Percentiles rank a stretch among this genome's conserved stretches.
These are phyloP conservation scores for Ceriops tagal DNA, from an alignment of 345 rosid genomes.

Conservation along the genomic window DNA sequence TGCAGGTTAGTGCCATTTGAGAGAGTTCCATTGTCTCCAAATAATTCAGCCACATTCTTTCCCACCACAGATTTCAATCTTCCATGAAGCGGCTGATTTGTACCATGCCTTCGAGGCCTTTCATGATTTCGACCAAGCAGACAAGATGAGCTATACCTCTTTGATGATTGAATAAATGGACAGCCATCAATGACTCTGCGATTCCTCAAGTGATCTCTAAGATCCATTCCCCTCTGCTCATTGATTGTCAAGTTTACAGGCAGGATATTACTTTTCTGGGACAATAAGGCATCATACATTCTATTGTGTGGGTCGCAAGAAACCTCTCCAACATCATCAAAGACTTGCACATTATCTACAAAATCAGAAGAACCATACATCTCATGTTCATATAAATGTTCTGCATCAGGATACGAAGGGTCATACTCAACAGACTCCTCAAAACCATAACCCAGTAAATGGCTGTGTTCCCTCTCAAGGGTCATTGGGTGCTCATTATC, in stretches of 20 bases:
- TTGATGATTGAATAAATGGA: slow-evolving; percentile 18
- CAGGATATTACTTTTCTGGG: slow-evolving; percentile 32
- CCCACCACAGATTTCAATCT: slow-evolving; percentile 34
- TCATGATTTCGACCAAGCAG: slow-evolving; percentile 16
- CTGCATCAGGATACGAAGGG: slow-evolving; percentile 22
- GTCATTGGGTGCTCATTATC: slow-evolving; percentile 25
- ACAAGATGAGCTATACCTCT: slow-evolving; percentile 26
- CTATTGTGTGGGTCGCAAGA: slow-evolving; percentile 20
- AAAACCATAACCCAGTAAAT: slow-evolving; percentile 27
- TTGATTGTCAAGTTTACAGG: slow-evolving; percentile 19
- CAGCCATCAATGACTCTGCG: slow-evolving; percentile 23
- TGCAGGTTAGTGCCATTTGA: slow-evolving; percentile 16
- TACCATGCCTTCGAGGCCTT: slow-evolving; percentile 25
- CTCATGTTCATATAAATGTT: slow-evolving; percentile 14
- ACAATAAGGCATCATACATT: slow-evolving; percentile 24
- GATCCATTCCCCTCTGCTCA: slow-evolving; percentile 26
- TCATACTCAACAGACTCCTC: slow-evolving; percentile 32
- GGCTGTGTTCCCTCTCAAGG: slow-evolving; percentile 27
- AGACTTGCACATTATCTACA: slow-evolving; percentile 23
- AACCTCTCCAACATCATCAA: slow-evolving; percentile 17
- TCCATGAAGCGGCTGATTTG: slow-evolving; percentile 18
- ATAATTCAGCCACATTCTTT: slow-evolving; percentile 24
- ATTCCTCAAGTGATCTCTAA: slow-evolving; percentile 35
- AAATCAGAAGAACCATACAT: slow-evolving; percentile 20
- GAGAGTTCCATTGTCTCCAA: slow-evolving; percentile 19